phyloP scores from a whole-genome alignment of 106 monocot genomes.

The Dendrobium huoshanense region DNA sequence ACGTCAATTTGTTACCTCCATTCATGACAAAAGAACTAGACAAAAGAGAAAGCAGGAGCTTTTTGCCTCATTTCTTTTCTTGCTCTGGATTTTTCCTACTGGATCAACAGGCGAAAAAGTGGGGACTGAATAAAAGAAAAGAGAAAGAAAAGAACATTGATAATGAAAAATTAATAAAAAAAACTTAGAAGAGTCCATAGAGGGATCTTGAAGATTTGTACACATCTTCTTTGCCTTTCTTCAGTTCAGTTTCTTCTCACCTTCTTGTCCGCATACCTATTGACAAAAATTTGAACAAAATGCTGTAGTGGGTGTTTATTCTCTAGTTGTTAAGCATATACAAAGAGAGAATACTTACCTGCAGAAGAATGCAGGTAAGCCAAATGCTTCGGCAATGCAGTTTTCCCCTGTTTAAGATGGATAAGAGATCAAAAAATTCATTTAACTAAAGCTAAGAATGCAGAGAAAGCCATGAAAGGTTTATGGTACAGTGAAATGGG shows the following conservation, averaged over 20 bases:
- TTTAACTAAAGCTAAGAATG: not conserved
- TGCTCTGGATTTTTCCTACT: constrained; percentile 30
- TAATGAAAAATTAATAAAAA: constrained; percentile 5
- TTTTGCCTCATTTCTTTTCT: not conserved
- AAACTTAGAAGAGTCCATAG: constrained; percentile 1
- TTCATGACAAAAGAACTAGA: not conserved
- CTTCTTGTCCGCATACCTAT: constrained; percentile 17
- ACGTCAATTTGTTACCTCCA: not conserved
- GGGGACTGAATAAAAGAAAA: not conserved
- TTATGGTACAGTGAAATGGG: constrained; percentile 39
- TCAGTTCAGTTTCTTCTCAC: constrained; percentile 20
- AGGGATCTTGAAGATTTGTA: constrained; percentile 26
- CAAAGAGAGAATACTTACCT: constrained; percentile 13
- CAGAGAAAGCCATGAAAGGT: not conserved
- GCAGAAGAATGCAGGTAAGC: not conserved
- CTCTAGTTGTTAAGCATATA: not conserved
- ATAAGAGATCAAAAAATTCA: not conserved
- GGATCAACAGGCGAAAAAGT: constrained; percentile 19
- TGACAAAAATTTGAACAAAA: not conserved
- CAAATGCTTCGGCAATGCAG: not conserved
- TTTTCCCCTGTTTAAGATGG: not conserved
- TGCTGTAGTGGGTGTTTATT: not conserved
- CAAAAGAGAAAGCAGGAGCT: not conserved
- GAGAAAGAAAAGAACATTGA: constrained; percentile 3
- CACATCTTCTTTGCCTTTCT: constrained; percentile 18